Percentiles rank a stretch among this genome's conserved stretches.
Conservation (phyloP, 140 eudicot genomes). For the Flaveria floridana region DNA sequence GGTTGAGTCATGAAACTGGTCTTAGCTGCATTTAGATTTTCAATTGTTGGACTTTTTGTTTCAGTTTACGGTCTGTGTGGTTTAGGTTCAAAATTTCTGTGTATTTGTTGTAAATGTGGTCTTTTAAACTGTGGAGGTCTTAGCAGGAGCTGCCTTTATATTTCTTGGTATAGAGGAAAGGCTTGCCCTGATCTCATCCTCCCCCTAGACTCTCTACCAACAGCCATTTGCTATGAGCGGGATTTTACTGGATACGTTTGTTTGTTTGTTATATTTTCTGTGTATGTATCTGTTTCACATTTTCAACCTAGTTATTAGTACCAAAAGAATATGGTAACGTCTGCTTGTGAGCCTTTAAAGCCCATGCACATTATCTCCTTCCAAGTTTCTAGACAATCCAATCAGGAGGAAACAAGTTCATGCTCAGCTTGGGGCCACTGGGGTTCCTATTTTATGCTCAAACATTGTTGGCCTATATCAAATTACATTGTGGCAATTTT, state of each 20-base stretch:
- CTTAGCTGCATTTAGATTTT: constrained; percentile 5
- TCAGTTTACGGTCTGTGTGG: not conserved
- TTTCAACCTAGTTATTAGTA: not conserved
- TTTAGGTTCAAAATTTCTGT: not conserved
- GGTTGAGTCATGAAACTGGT: not conserved
- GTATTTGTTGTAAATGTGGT: not conserved
- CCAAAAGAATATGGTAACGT: not conserved
- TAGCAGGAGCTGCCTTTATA: no score
- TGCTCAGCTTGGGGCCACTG: not conserved
- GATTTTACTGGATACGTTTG: not conserved
- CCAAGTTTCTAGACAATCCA: not conserved
- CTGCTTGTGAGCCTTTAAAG: not conserved
- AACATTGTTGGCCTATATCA: not conserved
- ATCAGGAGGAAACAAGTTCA: not conserved
- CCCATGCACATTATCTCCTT: not conserved
- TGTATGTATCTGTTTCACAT: not conserved
- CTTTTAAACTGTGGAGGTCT: no score
- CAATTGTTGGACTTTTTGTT: constrained; percentile 12
- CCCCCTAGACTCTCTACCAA: not conserved
- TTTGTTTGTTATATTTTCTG: not conserved
- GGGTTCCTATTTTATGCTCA: not conserved
- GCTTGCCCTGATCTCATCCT: no score
- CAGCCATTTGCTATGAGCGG: not conserved
- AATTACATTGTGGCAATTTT: constrained; percentile 18
- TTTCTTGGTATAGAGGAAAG: no score